Conservation (phyloP, 345 rosid genomes). For the Isatis tinctoria region DNA sequence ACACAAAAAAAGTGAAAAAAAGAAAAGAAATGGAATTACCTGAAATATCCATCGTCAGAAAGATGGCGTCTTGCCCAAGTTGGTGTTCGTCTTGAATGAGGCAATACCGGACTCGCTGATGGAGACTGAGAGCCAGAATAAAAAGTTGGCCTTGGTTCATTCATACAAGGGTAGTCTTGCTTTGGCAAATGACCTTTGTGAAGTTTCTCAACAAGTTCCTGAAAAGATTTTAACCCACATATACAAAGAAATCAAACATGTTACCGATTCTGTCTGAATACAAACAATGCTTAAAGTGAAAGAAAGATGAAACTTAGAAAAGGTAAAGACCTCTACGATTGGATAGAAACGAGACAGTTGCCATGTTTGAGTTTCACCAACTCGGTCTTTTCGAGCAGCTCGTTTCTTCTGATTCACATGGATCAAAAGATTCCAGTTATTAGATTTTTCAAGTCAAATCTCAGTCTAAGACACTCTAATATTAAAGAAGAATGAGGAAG, state of each 20-base stretch:
- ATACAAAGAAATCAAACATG: slow-evolving; percentile 5
- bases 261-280: not conserved
- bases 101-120: slow-evolving; percentile 40
- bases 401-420: slow-evolving; percentile 65
- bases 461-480: not conserved
- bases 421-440: slow-evolving; percentile 8
- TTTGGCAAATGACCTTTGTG: slow-evolving; percentile 70
- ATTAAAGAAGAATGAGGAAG: not conserved
- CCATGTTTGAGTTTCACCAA: slow-evolving; percentile 59
- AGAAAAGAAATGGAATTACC: slow-evolving; percentile 42
- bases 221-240: slow-evolving; percentile 1
- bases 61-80: slow-evolving; percentile 62
- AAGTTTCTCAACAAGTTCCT: slow-evolving; percentile 91
- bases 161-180: slow-evolving; percentile 85
- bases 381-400: slow-evolving; percentile 80
- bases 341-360: slow-evolving; percentile 90
- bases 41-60: slow-evolving; percentile 83
- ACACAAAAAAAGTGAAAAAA: too few species aligned
- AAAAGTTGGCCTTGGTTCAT: slow-evolving; percentile 78
- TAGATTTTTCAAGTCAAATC: not conserved
- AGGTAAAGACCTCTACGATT: slow-evolving; percentile 64
- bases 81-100: slow-evolving; percentile 74
- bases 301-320: not conserved
- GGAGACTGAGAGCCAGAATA: slow-evolving; percentile 53
- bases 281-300: not conserved